phyloP scores from a whole-genome alignment of 2,329 filamentous ascomycete species.

The Aspergillus felis region DNA sequence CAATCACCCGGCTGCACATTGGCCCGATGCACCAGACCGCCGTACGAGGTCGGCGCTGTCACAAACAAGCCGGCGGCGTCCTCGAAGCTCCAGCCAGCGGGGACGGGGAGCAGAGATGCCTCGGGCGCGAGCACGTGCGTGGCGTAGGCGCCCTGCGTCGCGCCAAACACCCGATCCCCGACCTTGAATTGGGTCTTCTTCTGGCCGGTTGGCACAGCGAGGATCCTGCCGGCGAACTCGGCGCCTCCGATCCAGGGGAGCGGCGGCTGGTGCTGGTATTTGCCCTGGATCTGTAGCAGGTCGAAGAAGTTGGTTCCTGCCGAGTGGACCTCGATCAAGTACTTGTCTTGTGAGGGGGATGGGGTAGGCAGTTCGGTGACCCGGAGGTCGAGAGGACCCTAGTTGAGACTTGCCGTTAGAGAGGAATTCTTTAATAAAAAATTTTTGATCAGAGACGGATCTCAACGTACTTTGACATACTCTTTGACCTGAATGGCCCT shows the following conservation, averaged over 20 bases:
- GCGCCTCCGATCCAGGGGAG: constrained; percentile 84
- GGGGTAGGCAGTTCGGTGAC: constrained; percentile 74
- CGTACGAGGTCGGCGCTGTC: constrained; percentile 87
- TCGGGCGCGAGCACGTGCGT: constrained; percentile 68
- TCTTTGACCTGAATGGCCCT: constrained; percentile 68
- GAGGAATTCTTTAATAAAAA: constrained; percentile 4
- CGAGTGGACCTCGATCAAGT: constrained; percentile 81
- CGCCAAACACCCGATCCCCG: constrained; percentile 83
- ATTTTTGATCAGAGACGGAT: background rate
- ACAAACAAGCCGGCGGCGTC: constrained; percentile 89
- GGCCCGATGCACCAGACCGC: constrained; percentile 73
- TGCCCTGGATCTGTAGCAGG: constrained; percentile 88
- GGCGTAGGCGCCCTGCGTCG: constrained; percentile 79
- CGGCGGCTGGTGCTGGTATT: constrained; percentile 88
- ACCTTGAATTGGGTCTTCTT: constrained; percentile 59
- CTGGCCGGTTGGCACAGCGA: constrained; percentile 58
- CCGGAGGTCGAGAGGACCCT: constrained; percentile 75
- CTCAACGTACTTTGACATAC: constrained; percentile 63
- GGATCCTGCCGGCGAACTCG: constrained; percentile 79
- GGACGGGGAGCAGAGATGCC: constrained; percentile 66
- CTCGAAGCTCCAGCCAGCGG: constrained; percentile 73
- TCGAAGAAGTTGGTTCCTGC: constrained; percentile 96
- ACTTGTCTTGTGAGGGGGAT: constrained; percentile 66
- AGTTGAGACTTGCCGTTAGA: constrained; percentile 2
- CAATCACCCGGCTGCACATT: constrained; percentile 74